Evolutionary conservation across 116 monocot species (phyloP).

Genomic region (Trichopus zeylanicus): DNA sequence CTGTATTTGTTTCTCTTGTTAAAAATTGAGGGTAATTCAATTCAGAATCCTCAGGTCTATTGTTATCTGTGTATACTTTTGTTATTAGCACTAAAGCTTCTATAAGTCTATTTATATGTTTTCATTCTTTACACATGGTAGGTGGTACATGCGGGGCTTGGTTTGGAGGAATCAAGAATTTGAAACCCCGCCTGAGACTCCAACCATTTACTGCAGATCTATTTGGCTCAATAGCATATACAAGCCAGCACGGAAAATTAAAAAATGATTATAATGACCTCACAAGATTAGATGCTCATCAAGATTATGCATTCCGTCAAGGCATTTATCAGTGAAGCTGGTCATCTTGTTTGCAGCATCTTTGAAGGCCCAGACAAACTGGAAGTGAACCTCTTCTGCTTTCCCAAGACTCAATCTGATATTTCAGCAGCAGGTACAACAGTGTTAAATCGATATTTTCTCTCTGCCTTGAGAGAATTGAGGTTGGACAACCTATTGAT

Average conservation of each 20-base stretch:
- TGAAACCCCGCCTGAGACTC: conserved; percentile 1
- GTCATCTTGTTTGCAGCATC: conserved; percentile 25
- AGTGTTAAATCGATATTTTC: too few species aligned
- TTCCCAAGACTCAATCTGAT: conserved; percentile 48
- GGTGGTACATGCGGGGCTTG: conserved; percentile 59
- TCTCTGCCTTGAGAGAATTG: too few species aligned
- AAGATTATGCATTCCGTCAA: conserved; percentile 52
- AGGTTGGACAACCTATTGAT: too few species aligned
- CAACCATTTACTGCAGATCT: conserved; percentile 45
- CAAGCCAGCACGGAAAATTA: conserved; percentile 66
- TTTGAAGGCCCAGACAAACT: conserved; percentile 20
- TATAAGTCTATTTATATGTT: too few species aligned
- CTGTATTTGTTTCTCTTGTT: too few species aligned
- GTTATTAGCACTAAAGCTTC: too few species aligned
- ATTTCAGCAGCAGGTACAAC: conserved; percentile 88
- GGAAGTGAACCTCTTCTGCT: conserved; percentile 47
- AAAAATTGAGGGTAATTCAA: too few species aligned
- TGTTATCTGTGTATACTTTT: too few species aligned
- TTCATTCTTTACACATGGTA: conserved; percentile 7
- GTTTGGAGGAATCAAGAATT: conserved; percentile 34
- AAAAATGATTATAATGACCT: conserved; percentile 68
- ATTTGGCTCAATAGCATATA: conserved; percentile 62
- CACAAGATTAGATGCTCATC: conserved; percentile 59
- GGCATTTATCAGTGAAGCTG: conserved; percentile 38
- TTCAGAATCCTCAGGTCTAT: too few species aligned